These are phyloP conservation scores for Lithocarpus polystachyus DNA, from an alignment of 306 rosid species.

Conservation along the genomic window DNA sequence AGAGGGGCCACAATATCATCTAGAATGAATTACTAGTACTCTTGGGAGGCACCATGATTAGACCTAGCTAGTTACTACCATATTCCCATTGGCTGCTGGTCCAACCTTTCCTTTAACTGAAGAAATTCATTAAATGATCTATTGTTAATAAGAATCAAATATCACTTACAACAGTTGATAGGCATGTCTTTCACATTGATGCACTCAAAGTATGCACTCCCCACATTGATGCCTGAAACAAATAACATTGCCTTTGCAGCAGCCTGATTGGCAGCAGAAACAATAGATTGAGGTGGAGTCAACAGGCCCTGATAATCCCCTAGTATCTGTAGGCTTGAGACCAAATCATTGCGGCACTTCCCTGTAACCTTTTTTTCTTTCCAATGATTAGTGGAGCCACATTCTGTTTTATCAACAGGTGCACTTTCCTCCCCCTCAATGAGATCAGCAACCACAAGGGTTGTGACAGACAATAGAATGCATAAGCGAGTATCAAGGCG, in stretches of 20 bases:
- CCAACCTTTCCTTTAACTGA: not conserved
- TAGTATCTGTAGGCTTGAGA: slow-evolving; percentile 73
- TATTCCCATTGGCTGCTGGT: not conserved
- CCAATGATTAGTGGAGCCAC: slow-evolving; percentile 43
- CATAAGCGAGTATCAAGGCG: slow-evolving; percentile 87
- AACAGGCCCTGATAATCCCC: slow-evolving; percentile 88
- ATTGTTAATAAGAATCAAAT: slow-evolving; percentile 15
- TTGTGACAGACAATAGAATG: slow-evolving; percentile 76
- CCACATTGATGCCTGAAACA: slow-evolving; percentile 66
- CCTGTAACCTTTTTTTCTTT: slow-evolving; percentile 58
- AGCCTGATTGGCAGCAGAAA: slow-evolving; percentile 81
- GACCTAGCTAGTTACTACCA: not conserved
- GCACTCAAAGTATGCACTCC: slow-evolving; percentile 76
- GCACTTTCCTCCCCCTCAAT: slow-evolving; percentile 78
- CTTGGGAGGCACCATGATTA: not conserved
- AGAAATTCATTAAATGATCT: not conserved
- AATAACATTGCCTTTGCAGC: slow-evolving; percentile 87
- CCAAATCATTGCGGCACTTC: slow-evolving; percentile 58
- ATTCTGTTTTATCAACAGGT: slow-evolving; percentile 43
- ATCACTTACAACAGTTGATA: slow-evolving; percentile 65
- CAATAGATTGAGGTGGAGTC: slow-evolving; percentile 71
- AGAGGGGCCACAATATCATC: not conserved
- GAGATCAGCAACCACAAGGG: slow-evolving; percentile 79
- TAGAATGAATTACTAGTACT: not conserved
- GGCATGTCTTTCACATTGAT: slow-evolving; percentile 72